These are phyloP conservation scores for Sindora glabra DNA, from an alignment of 306 rosid genomes.

Conservation along the genomic window DNA sequence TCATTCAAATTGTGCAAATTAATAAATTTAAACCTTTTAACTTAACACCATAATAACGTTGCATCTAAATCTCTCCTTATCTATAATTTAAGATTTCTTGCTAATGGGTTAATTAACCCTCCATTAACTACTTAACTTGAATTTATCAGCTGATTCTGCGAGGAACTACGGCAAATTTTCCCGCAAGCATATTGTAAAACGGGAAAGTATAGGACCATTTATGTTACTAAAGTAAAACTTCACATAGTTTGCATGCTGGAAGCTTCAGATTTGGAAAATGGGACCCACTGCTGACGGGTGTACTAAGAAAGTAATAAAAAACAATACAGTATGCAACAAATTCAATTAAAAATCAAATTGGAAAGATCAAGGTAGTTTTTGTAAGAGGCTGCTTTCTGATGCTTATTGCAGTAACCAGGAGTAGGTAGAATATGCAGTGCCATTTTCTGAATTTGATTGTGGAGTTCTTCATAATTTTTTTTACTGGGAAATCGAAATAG, in stretches of 20 bases:
- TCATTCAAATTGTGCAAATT: no score
- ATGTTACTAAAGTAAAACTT: neutral
- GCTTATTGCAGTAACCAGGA: slow-evolving; percentile 9
- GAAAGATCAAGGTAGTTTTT: slow-evolving; percentile 37
- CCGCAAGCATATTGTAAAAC: slow-evolving; percentile 17
- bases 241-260: slow-evolving; percentile 21
- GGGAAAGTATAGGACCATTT: neutral
- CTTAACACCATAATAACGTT: no score
- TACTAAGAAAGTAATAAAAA: slow-evolving; percentile 3
- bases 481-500: neutral
- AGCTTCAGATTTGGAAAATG: slow-evolving; percentile 5
- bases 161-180: no score
- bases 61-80: no score
- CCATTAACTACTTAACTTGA: neutral
- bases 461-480: neutral
- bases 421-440: neutral
- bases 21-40: neutral
- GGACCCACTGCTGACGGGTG: slow-evolving; percentile 29
- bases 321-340: neutral
- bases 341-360: slow-evolving; percentile 21
- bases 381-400: slow-evolving; percentile 15
- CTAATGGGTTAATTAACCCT: slow-evolving; percentile 25
- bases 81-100: slow-evolving; percentile 1
- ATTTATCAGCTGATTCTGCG: neutral
- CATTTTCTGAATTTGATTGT: slow-evolving; percentile 12